Evolutionary conservation across 805 yeast species (phyloP).

Genomic region (Tetrapisispora phaffii): DNA sequence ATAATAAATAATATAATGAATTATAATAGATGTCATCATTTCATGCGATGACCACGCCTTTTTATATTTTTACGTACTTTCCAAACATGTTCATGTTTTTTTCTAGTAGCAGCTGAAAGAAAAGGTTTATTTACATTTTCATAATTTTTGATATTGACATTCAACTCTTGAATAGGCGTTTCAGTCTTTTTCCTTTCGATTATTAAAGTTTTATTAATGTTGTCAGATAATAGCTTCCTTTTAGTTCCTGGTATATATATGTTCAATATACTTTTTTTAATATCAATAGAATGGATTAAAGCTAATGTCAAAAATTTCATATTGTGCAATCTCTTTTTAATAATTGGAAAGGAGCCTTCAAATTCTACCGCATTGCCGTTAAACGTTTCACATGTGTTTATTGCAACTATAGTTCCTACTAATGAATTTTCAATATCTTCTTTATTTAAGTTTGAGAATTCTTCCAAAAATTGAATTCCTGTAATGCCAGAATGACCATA

Average conservation of each 20-base stretch:
- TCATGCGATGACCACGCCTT: slow-evolving; percentile 34
- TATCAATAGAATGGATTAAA: slow-evolving; percentile 58
- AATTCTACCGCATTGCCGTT: neutral
- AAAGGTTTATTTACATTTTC: slow-evolving; percentile 33
- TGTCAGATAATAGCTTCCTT: slow-evolving; percentile 10
- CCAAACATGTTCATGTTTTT: slow-evolving; percentile 46
- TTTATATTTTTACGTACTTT: slow-evolving; percentile 46
- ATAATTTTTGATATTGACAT: slow-evolving; percentile 6
- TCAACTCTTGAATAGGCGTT: slow-evolving; percentile 50
- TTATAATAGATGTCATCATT: slow-evolving; percentile 3
- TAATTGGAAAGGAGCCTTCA: slow-evolving; percentile 21
- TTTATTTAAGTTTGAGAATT: slow-evolving; percentile 23
- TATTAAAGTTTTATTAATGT: slow-evolving; percentile 29
- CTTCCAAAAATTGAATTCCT: slow-evolving; percentile 31
- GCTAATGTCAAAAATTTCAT: slow-evolving; percentile 30
- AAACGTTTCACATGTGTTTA: slow-evolving; percentile 12
- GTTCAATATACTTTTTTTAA: slow-evolving; percentile 33
- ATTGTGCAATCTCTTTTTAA: slow-evolving; percentile 5
- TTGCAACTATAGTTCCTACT: slow-evolving; percentile 31
- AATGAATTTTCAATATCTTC: slow-evolving; percentile 29
- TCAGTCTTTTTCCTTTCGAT: slow-evolving; percentile 57
- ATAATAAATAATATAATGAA: neutral
- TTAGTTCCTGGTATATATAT: slow-evolving; percentile 42
- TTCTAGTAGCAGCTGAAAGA: slow-evolving; percentile 31
- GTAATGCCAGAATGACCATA: slow-evolving; percentile 31